These are phyloP conservation scores for Hypoxylon sp. DNA, from an alignment of 2,329 filamentous ascomycete genomes.

Conservation along the genomic window DNA sequence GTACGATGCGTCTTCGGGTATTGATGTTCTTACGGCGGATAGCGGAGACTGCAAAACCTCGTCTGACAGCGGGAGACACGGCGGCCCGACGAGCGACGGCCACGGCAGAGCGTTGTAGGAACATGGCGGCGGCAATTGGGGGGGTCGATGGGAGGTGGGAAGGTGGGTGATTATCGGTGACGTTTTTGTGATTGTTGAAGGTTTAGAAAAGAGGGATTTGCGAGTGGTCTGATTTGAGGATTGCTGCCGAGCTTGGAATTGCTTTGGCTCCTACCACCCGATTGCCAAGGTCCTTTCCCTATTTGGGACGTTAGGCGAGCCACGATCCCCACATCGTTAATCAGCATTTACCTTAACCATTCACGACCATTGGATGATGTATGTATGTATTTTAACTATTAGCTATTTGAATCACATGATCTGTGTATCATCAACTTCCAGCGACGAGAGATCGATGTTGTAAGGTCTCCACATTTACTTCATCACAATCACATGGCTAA, in stretches of 20 bases:
- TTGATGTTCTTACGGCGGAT: constrained; percentile 69
- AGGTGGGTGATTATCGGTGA: constrained; percentile 28
- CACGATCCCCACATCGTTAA: constrained; percentile 18
- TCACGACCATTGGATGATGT: no score
- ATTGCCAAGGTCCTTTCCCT: constrained; percentile 46
- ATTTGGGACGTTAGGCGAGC: constrained; percentile 37
- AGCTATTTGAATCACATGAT: constrained; percentile 28
- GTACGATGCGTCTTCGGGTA: constrained; percentile 50
- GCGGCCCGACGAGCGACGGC: constrained; percentile 73
- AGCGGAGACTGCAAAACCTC: constrained; percentile 73
- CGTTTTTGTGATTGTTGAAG: constrained; percentile 36
- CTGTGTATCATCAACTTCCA: constrained; percentile 16
- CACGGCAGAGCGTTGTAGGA: constrained; percentile 74
- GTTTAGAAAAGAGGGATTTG: constrained; percentile 46
- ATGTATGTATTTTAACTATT: not conserved
- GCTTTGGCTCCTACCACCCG: constrained; percentile 26
- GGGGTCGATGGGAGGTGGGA: constrained; percentile 21
- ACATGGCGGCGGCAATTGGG: constrained; percentile 65
- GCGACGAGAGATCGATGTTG: not conserved
- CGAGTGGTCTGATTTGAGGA: constrained; percentile 50
- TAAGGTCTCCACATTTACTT: constrained; percentile 11
- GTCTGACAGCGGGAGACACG: constrained; percentile 67
- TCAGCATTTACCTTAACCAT: constrained; percentile 5
- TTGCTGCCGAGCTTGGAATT: constrained; percentile 41
- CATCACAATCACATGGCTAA: constrained; percentile 9